These are phyloP conservation scores for Aspergillus bombycis DNA, from an alignment of 2,329 filamentous ascomycete species.

Conservation along the genomic window DNA sequence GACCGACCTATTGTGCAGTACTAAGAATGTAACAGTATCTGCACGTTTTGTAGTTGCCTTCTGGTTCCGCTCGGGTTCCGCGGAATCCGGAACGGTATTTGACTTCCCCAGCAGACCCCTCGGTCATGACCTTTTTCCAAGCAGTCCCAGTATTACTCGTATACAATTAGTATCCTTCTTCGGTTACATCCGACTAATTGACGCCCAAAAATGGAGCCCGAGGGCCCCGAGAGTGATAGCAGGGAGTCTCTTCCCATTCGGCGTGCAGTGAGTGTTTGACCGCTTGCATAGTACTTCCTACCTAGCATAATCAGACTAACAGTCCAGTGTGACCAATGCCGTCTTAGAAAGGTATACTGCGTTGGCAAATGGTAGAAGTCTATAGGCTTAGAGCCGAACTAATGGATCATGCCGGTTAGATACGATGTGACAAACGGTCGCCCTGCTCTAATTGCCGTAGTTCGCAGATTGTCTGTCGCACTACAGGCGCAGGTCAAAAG, in stretches of 20 bases:
- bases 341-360: conserved; percentile 33
- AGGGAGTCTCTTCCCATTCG: conserved; percentile 21
- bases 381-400: not conserved
- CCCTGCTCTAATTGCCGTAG: conserved; percentile 47
- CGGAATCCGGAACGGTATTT: conserved; percentile 6
- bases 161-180: not conserved
- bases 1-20: too few species aligned
- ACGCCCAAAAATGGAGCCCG: conserved; percentile 32
- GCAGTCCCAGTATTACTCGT: not conserved
- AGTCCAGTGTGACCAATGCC: conserved; percentile 40
- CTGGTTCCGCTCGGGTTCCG: conserved; percentile 3
- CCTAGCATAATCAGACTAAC: conserved; percentile 8
- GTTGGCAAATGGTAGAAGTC: not conserved
- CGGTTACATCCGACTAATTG: not conserved
- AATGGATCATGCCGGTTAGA: conserved; percentile 28
- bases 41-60: not conserved
- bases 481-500: conserved; percentile 40
- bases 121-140: not conserved
- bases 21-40: too few species aligned
- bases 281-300: not conserved
- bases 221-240: conserved; percentile 31
- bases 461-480: conserved; percentile 41
- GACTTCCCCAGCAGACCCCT: conserved; percentile 1
- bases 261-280: conserved; percentile 35
- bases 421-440: conserved; percentile 46